phyloP scores from a whole-genome alignment of 1,139 yeast species.

The Yamadazyma diddensiae region DNA sequence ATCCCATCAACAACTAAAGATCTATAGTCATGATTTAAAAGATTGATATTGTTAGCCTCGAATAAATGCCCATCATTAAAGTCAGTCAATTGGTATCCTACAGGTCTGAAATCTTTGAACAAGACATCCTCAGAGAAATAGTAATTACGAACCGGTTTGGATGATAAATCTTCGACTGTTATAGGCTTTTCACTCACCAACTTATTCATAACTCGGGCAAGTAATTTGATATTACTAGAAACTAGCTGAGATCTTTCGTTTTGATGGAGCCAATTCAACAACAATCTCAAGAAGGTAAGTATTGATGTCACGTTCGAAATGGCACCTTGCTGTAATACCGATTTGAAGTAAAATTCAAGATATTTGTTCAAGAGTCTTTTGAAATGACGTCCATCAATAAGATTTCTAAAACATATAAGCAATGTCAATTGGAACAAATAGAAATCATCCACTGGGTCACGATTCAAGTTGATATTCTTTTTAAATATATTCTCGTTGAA shows the following conservation, averaged over 20 bases:
- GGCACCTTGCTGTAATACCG: slow-evolving; percentile 1
- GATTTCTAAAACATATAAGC: slow-evolving; percentile 20
- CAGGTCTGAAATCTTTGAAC: slow-evolving; percentile 55
- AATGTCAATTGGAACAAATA: slow-evolving; percentile 25
- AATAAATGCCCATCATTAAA: slow-evolving; percentile 53
- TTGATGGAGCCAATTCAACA: slow-evolving; percentile 6
- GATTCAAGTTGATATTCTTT: neutral
- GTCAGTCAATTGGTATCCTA: slow-evolving; percentile 54
- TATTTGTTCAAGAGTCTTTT: slow-evolving; percentile 25
- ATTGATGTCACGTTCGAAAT: neutral
- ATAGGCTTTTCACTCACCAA: neutral
- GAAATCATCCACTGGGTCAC: slow-evolving; percentile 9
- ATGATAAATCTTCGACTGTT: slow-evolving; percentile 8
- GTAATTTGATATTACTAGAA: slow-evolving; percentile 1
- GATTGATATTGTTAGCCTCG: slow-evolving; percentile 26
- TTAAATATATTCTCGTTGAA: slow-evolving; percentile 13
- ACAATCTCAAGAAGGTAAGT: slow-evolving; percentile 6
- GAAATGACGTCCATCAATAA: slow-evolving; percentile 16
- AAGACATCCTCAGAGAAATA: slow-evolving; percentile 64
- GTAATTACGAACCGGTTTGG: slow-evolving; percentile 43
- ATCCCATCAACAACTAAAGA: slow-evolving; percentile 16
- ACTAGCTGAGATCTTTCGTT: neutral
- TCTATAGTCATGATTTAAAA: slow-evolving; percentile 33
- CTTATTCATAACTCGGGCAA: slow-evolving; percentile 3
- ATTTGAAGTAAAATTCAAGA: slow-evolving; percentile 24